These are phyloP conservation scores for Claviceps sp. DNA, from an alignment of 2,329 filamentous ascomycete species.

Conservation along the genomic window DNA sequence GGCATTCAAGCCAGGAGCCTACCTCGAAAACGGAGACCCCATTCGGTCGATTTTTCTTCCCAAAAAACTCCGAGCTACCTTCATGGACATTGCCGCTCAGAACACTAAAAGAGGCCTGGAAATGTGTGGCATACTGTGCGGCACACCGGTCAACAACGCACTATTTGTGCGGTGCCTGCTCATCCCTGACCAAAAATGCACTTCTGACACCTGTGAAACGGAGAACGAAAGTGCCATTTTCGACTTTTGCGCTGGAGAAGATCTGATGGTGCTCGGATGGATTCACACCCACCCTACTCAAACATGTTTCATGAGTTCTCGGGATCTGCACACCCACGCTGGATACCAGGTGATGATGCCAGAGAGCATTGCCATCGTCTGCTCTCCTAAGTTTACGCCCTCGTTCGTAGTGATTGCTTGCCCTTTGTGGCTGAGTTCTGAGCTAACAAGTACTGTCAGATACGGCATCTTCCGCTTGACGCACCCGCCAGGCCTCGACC, in stretches of 20 bases:
- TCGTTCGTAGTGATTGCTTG: slow-evolving; percentile 39
- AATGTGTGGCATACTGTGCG: slow-evolving; percentile 90
- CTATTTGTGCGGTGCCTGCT: slow-evolving; percentile 81
- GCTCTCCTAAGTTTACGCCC: slow-evolving; percentile 67
- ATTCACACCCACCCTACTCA: slow-evolving; percentile 96
- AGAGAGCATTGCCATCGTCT: slow-evolving; percentile 94
- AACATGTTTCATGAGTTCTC: slow-evolving; percentile 93
- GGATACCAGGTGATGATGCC: slow-evolving; percentile 95
- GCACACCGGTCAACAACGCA: slow-evolving; percentile 81
- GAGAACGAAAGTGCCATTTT: slow-evolving; percentile 75
- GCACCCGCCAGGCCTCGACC: slow-evolving; percentile 76
- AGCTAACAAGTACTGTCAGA: slow-evolving; percentile 26
- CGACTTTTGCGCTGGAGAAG: slow-evolving; percentile 75
- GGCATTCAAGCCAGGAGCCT: slow-evolving; percentile 62
- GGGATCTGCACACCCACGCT: slow-evolving; percentile 85
- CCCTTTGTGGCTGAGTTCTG: not conserved
- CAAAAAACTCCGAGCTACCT: slow-evolving; percentile 55
- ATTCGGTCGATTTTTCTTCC: slow-evolving; percentile 84
- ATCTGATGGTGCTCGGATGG: slow-evolving; percentile 83
- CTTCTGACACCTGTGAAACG: slow-evolving; percentile 89
- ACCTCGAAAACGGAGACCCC: slow-evolving; percentile 78
- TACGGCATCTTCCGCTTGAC: slow-evolving; percentile 90
- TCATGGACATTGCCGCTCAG: slow-evolving; percentile 57
- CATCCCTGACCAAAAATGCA: slow-evolving; percentile 82
- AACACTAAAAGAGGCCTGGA: slow-evolving; percentile 80